Base-by-base conservation (phyloP, 1,139 yeast species). In the Saccharomyces hybrid region DNA sequence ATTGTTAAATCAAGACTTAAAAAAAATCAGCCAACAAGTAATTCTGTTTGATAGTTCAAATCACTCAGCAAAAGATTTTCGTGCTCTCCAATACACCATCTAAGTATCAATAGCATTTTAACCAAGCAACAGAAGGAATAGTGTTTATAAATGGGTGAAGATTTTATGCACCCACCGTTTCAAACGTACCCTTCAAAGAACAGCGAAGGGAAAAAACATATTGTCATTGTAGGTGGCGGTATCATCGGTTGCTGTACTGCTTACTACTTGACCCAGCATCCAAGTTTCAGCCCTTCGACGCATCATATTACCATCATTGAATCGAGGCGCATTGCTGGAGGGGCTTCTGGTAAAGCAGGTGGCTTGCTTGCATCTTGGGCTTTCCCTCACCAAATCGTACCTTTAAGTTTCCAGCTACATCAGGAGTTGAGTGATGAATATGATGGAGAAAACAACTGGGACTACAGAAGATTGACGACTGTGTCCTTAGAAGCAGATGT, bases 301-400 rank as follows among this genome's bases (percentile, higher is more conserved):
- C 83, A 87, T 66, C 90, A 88, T 64, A 87, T 93, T 60, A 88
- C 97, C 16, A 80, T 93, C n/a, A 71, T 93, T 25, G 99, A 93
- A 70, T 85, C 95, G 54, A 87, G 88, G 61, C 78, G 96, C 64
- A 96, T 93, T 3, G 99, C 98, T 0, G 96, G 97, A 51, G 99
- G 97, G 46, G 99, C 99, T 16, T 83, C 91, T 46, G 99, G 99
- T 54, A 93, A 93, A 65, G 99, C 99, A 2, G 99, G 99, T 46
- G 99, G 99, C 0, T 75, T 93, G 51, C 73, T 93, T 54, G 97
- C 97, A 0, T 78, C 88, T 47, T 90, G 98, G 96, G 98, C 98
- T 0, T 93, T 93, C 70, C 99, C 99, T 0, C 91, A 87, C 65
- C 96, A 89, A 69, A 83, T 93, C 53, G 98, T 91, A 4, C 95